Evolutionary conservation across 345 rosid genomes (phyloP).

Genomic region (Salix udensis): DNA sequence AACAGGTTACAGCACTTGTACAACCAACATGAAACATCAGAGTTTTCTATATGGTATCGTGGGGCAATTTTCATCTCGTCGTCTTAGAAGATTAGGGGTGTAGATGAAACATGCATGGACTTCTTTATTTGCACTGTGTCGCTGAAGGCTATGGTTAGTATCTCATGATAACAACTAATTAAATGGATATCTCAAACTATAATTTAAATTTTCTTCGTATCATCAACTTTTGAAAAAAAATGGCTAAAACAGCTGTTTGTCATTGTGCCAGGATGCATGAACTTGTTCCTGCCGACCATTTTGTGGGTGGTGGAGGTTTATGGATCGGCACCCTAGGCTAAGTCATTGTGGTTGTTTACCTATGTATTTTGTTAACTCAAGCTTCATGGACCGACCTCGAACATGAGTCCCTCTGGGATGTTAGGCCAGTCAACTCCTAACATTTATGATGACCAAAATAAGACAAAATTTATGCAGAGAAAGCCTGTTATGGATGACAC

Average conservation of each 20-base stretch:
- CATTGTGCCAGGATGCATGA: background rate
- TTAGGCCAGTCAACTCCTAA: slow-evolving; percentile 23
- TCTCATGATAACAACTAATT: too few relatives aligned
- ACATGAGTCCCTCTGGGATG: slow-evolving; percentile 11
- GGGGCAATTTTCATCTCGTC: background rate
- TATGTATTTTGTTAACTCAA: background rate
- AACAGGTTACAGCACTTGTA: background rate
- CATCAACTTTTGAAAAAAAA: background rate
- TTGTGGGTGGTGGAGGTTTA: background rate
- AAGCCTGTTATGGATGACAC: slow-evolving; percentile 7
- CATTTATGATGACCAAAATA: slow-evolving; percentile 12
- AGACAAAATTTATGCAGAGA: slow-evolving; percentile 9
- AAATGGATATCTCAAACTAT: background rate
- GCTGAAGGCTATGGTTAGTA: too few relatives aligned
- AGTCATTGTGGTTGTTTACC: background rate
- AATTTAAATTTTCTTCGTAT: background rate
- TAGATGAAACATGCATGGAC: background rate
- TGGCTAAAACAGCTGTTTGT: background rate
- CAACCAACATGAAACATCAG: background rate
- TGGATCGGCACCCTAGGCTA: background rate
- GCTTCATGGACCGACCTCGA: background rate
- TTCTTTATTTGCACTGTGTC: background rate
- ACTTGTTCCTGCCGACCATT: background rate
- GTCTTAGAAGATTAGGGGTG: background rate
- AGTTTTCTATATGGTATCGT: background rate